Base-by-base conservation (phyloP, 2,329 filamentous ascomycete genomes). In the Achaetomium macrosporum region DNA sequence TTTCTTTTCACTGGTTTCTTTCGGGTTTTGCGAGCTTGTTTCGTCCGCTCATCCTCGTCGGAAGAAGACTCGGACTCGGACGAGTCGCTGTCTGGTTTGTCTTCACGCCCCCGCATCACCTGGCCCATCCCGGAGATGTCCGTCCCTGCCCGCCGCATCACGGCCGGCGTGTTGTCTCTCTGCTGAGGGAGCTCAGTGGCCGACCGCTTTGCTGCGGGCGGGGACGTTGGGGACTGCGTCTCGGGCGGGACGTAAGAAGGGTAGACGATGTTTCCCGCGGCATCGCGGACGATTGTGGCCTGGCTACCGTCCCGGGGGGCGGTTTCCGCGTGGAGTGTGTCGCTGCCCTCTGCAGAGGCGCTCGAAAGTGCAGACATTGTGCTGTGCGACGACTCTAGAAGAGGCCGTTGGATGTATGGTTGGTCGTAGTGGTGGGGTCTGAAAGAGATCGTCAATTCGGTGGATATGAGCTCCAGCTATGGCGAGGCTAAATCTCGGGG, bases 181-280 rank as follows among this genome's bases (percentile, higher is more conserved):
- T 25, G 20, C 36, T 15, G n/a, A 4, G 40, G 39, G 8, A 25
- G 29, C 40, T 36, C 47, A 7, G 39, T 19, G 12, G 13, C 30
- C 13, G 30, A 35, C 12, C 17, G 30, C 15, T 36, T 49, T 25
- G 29, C 16, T 2, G 30, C 17, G 11, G 30, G 9, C 15, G 12
- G 16, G 5, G 36, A 36, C 16, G n/a, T 15, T 4, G 40, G 47
- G 16, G 60, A 54, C 16, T 53, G 35, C 2, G 63, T 62, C 12
- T 58, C 55, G 1, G 65, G 67, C 5, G 69, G 69, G 2, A 72
- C 64, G 7, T 60, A 57, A 20, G 60, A 56, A 9, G 69, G 69
- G 46, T 65, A 72, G 3, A 62, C 63, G 20, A 70, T 54, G 31
- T 63, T 54, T 33, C 66, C 67, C 8, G 60, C 43, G 10, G 52